These are phyloP conservation scores for Diutina pseudorugosa DNA, from an alignment of 1,139 yeast species.

Conservation along the genomic window DNA sequence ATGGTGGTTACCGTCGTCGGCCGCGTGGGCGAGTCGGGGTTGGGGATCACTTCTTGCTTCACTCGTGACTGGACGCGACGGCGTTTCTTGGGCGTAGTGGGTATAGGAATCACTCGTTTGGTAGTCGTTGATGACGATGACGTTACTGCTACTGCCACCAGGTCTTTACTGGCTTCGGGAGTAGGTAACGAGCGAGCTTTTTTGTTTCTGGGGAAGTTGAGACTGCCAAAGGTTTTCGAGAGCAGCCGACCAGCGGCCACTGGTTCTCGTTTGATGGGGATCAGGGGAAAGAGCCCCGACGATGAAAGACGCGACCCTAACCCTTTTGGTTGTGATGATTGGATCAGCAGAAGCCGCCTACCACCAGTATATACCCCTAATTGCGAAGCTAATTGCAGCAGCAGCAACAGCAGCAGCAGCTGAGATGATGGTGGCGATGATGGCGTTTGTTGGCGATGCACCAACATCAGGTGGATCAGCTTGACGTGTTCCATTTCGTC, in stretches of 20 bases:
- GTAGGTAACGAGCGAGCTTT: neutral
- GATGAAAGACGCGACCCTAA: neutral
- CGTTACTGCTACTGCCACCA: too few species aligned
- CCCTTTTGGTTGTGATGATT: neutral
- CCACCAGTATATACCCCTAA: too few species aligned
- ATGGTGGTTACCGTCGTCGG: neutral
- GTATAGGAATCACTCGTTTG: neutral
- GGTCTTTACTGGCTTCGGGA: neutral
- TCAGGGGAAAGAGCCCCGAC: neutral
- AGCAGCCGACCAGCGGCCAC: too few species aligned
- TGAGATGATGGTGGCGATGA: neutral
- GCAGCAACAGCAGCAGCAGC: too few species aligned
- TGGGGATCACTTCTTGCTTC: too few species aligned
- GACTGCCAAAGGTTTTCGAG: neutral
- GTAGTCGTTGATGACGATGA: too few species aligned
- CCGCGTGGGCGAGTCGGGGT: neutral
- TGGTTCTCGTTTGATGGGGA: neutral
- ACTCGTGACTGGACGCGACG: neutral
- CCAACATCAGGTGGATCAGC: neutral
- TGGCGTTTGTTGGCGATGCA: neutral
- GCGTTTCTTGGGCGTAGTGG: neutral
- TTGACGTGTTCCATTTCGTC: neutral
- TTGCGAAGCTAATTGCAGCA: too few species aligned
- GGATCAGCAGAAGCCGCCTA: neutral
- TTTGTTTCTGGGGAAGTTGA: neutral